Percentiles rank a stretch among this genome's conserved stretches.
These are phyloP conservation scores for Liriodendron chinense DNA, from an alignment of 164 flowering plant genomes.

Conservation along the genomic window DNA sequence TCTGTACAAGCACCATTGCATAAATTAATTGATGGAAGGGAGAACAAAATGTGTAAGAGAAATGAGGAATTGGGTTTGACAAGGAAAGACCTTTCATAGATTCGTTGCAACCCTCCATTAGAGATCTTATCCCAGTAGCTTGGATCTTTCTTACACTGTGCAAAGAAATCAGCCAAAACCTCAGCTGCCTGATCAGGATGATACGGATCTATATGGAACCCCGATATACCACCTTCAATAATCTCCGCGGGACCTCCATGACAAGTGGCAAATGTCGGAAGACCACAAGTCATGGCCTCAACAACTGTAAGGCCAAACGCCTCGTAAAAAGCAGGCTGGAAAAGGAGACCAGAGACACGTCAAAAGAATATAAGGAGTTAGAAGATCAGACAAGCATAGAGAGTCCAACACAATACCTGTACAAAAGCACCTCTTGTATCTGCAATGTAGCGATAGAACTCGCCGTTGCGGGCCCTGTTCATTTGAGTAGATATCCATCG, in stretches of 20 bases:
- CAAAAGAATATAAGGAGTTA: neutral
- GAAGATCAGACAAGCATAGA: neutral
- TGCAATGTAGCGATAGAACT: slow-evolving; percentile 89
- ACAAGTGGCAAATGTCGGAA: slow-evolving; percentile 94
- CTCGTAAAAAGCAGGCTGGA: slow-evolving; percentile 94
- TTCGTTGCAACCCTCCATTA: slow-evolving; percentile 56
- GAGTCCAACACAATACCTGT: slow-evolving; percentile 48
- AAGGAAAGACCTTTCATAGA: slow-evolving; percentile 60
- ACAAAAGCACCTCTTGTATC: slow-evolving; percentile 87
- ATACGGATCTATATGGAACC: slow-evolving; percentile 94
- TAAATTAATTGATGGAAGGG: neutral
- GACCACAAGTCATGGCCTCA: slow-evolving; percentile 98
- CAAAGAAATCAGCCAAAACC: slow-evolving; percentile 58
- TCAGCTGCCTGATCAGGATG: slow-evolving; percentile 74
- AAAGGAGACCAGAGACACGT: neutral
- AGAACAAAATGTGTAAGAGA: neutral
- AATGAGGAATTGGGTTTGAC: neutral
- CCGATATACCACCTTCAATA: slow-evolving; percentile 84
- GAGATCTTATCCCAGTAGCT: slow-evolving; percentile 72
- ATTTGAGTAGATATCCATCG: slow-evolving; percentile 86
- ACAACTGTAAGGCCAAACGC: slow-evolving; percentile 98
- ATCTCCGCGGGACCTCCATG: slow-evolving; percentile 99
- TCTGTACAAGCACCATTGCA: no score
- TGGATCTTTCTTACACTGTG: slow-evolving; percentile 56
- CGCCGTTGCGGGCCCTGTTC: slow-evolving; percentile 89